Base-by-base conservation (phyloP, 1,284 basidiomycete species). In the Cryptococcus jaspeensis region DNA sequence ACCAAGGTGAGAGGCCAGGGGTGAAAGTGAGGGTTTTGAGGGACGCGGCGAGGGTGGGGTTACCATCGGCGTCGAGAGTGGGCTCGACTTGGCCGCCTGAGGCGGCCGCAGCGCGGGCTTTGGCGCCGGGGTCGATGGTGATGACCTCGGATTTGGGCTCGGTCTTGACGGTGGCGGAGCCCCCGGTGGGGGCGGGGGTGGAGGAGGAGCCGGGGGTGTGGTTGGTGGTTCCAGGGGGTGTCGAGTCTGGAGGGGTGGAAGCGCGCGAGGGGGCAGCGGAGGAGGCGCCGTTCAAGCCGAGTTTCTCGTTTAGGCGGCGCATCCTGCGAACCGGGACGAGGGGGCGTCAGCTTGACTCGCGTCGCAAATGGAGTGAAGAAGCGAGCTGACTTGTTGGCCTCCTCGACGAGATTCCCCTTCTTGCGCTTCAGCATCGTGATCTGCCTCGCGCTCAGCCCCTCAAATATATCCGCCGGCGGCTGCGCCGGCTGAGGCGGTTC, bases 1-100 rank as follows among this genome's bases (percentile, higher is more conserved):
- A 85, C 90, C 95, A 99, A 0, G 94, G 85, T 88, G 92, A 97
- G 52, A 83, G 81, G 1, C 90, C 92, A 15, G 81, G 56, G 87
- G 54, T 43, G 13, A 74, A 51, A 1, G 43, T 56, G 3, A 72
- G 53, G 1, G 56, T 55, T 16, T 58, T 59, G 11, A 52, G 52
- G 7, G 61, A 63, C 25, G 62, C 42, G 2, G 55, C 40, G 7
- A 46, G 43, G 13, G 64, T 46, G 1, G 56, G 60, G 39, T 70
- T 69, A 0, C 66, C 68, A 23, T 69, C 67, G 3, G 63, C 59
- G 37, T 70, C 70, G 16, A 71, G 41, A 5, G 50, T 59, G 8
- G 74, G 71, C 48, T 73, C 71, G 22, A 75, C 64, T 20, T 69
- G 67, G 12, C 72, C 74, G 38, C 69, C 68, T 4, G 28, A 4